phyloP scores from a whole-genome alignment of 169 alveolate genomes.

The Plasmodium ovale region DNA sequence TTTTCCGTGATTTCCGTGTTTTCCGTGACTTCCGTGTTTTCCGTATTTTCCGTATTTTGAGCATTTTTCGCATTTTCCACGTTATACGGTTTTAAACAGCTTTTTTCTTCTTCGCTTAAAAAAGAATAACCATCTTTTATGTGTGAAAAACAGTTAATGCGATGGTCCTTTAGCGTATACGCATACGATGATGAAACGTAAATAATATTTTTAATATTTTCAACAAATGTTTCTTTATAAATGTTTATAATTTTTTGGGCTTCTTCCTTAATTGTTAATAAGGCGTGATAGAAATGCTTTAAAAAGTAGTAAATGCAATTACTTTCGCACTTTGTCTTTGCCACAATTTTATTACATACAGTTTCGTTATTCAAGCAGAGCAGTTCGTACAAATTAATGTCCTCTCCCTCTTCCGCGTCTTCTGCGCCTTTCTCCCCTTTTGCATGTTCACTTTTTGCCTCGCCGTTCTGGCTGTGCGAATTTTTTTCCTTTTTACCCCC shows the following conservation, averaged over 20 bases:
- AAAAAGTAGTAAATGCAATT: conserved; percentile 71
- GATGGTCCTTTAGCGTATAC: conserved; percentile 49
- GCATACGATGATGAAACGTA: conserved; percentile 77
- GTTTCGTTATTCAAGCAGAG: conserved; percentile 64
- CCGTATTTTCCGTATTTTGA: background rate
- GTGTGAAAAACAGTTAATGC: conserved; percentile 60
- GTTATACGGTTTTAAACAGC: conserved; percentile 19
- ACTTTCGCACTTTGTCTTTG: conserved; percentile 49
- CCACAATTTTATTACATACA: conserved; percentile 42
- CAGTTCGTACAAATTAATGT: conserved; percentile 37
- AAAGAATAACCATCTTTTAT: conserved; percentile 60
- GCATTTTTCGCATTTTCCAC: background rate
- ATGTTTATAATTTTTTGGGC: conserved; percentile 60
- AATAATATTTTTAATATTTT: conserved; percentile 71
- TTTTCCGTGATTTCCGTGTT: conserved; percentile 13
- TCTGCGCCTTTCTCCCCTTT: background rate
- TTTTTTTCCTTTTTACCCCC: background rate
- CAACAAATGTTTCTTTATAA: conserved; percentile 76
- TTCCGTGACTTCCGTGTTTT: no score
- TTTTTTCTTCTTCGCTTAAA: conserved; percentile 60
- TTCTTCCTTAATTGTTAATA: conserved; percentile 74
- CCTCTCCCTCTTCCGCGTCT: conserved; percentile 7
- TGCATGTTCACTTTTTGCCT: background rate
- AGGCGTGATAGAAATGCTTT: conserved; percentile 65
- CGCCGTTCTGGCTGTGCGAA: background rate